Evolutionary conservation across 176 grass and related monocot species (phyloP).

Genomic region (Oryza australiensis): DNA sequence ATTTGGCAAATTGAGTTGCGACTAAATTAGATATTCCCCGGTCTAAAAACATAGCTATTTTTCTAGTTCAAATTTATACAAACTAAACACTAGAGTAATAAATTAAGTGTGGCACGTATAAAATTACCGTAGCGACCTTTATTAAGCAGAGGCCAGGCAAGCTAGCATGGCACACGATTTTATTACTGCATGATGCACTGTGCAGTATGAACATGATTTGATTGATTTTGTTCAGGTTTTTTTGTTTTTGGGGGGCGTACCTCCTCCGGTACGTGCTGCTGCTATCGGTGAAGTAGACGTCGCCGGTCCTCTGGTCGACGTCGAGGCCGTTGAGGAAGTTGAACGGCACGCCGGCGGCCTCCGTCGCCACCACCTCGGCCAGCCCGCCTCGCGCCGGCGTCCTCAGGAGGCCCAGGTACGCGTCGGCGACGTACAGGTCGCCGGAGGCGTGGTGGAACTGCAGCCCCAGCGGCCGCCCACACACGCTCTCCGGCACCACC

Average conservation of each 20-base stretch:
- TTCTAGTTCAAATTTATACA: too few relatives aligned
- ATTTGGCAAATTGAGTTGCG: too few relatives aligned
- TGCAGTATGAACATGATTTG: not conserved
- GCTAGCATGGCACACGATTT: not conserved
- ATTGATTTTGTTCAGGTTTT: too few relatives aligned
- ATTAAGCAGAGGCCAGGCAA: too few relatives aligned
- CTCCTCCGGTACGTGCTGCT: conserved; percentile 62
- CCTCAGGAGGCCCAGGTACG: conserved; percentile 68
- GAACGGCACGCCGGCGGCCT: conserved; percentile 73
- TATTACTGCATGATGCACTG: too few relatives aligned
- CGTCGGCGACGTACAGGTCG: conserved; percentile 80
- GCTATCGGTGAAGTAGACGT: conserved; percentile 93
- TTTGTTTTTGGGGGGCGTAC: too few relatives aligned
- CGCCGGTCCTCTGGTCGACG: conserved; percentile 75
- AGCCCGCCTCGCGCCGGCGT: conserved; percentile 55
- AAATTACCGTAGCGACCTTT: too few relatives aligned
- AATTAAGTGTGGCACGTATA: too few relatives aligned
- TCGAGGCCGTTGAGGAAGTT: conserved; percentile 85
- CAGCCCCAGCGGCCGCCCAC: conserved; percentile 73
- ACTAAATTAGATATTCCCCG: too few relatives aligned
- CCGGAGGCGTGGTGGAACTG: conserved; percentile 74
- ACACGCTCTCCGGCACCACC: conserved; percentile 63
- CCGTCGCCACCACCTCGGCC: conserved; percentile 48
- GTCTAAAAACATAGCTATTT: too few relatives aligned
- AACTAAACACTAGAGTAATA: too few relatives aligned